phyloP scores from a whole-genome alignment of 2,329 filamentous ascomycete species.

The Ceratocystis colombiana region DNA sequence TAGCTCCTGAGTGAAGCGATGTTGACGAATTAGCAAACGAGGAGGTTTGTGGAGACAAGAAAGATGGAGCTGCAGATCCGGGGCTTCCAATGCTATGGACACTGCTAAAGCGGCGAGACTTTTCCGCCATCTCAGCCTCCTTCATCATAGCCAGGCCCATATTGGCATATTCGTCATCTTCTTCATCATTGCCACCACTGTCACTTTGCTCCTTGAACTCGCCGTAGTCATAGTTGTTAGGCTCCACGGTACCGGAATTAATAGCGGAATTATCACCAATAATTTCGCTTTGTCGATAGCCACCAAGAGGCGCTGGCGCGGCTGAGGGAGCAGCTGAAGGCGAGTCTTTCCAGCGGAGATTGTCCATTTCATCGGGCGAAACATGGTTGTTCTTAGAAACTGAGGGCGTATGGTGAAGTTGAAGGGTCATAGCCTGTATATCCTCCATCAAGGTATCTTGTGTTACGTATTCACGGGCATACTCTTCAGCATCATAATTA shows the following conservation, averaged over 20 bases:
- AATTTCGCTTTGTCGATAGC: background rate
- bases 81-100: background rate
- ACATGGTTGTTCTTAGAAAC: slow-evolving; percentile 39
- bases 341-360: slow-evolving; percentile 43
- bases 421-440: slow-evolving; percentile 37
- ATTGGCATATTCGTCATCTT: slow-evolving; percentile 81
- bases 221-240: slow-evolving; percentile 14
- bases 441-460: slow-evolving; percentile 49
- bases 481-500: slow-evolving; percentile 29
- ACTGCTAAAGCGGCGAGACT: slow-evolving; percentile 30
- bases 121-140: slow-evolving; percentile 70
- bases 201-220: background rate
- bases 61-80: background rate
- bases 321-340: slow-evolving; percentile 37
- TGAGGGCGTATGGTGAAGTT: slow-evolving; percentile 34
- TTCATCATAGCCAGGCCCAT: slow-evolving; percentile 76
- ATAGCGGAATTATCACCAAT: background rate
- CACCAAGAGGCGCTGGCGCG: slow-evolving; percentile 4
- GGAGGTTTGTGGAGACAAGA: background rate
- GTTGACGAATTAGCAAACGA: background rate
- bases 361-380: slow-evolving; percentile 39
- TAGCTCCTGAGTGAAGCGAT: background rate
- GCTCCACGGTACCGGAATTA: background rate
- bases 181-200: slow-evolving; percentile 45
- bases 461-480: slow-evolving; percentile 34